Conservation (phyloP, 2,329 filamentous ascomycete species). For the Grosmannia huntii region DNA sequence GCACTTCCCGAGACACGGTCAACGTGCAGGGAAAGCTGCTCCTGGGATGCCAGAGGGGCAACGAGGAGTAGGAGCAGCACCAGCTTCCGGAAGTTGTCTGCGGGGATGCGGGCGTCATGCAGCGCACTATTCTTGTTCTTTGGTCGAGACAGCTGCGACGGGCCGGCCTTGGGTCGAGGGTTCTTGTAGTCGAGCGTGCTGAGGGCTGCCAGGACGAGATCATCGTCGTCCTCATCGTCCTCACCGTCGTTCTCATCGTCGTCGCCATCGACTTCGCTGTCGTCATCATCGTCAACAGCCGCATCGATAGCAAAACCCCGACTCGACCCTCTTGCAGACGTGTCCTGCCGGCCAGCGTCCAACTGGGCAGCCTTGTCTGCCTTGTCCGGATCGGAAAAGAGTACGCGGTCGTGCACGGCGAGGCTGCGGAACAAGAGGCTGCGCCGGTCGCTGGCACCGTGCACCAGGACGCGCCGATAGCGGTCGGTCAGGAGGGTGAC, state of each 20-base stretch:
- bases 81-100: constrained; percentile 59
- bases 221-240: constrained; percentile 34
- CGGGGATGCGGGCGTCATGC: constrained; percentile 56
- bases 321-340: neutral
- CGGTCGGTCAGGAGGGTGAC: constrained; percentile 61
- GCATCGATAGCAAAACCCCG: constrained; percentile 34
- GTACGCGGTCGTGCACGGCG: constrained; percentile 54
- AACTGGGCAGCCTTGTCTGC: neutral
- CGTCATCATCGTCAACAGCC: constrained; percentile 23
- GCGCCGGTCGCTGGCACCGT: constrained; percentile 42
- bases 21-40: constrained; percentile 49
- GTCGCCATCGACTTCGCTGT: constrained; percentile 20
- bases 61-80: constrained; percentile 57
- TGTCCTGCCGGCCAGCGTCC: constrained; percentile 3
- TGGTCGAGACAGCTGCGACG: constrained; percentile 10
- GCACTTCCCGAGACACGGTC: constrained; percentile 41
- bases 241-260: constrained; percentile 44
- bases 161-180: constrained; percentile 21
- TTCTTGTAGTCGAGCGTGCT: constrained; percentile 54
- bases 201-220: constrained; percentile 55
- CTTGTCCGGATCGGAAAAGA: constrained; percentile 19
- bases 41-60: constrained; percentile 51
- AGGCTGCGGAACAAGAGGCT: constrained; percentile 59
- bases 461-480: constrained; percentile 49
- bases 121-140: constrained; percentile 23